Conservation (phyloP, 164 flowering plant species). For the Piper betle region DNA sequence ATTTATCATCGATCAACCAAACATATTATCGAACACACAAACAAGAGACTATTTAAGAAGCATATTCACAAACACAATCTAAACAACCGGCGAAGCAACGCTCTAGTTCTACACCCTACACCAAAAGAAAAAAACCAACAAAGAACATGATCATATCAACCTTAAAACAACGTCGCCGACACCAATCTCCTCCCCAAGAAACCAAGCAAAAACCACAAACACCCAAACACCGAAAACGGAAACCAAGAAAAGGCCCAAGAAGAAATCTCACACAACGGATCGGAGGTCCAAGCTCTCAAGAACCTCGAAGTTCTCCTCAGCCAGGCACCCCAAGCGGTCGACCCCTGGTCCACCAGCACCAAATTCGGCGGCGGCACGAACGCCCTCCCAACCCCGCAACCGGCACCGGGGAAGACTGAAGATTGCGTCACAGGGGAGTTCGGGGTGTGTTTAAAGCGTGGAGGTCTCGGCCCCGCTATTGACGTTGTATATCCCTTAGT, state of each 20-base stretch:
- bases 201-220: not conserved
- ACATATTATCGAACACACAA: too few relatives aligned
- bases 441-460: too few relatives aligned
- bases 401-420: too few relatives aligned
- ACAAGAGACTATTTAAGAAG: too few relatives aligned
- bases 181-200: not conserved
- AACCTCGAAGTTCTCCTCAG: conserved; percentile 2
- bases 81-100: not conserved
- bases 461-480: too few relatives aligned
- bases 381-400: not conserved
- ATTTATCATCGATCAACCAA: too few relatives aligned
- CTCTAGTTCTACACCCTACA: not conserved
- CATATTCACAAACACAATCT: too few relatives aligned
- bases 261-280: conserved; percentile 2
- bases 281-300: conserved; percentile 2
- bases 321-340: conserved; percentile 4
- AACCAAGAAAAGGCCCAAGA: too few relatives aligned
- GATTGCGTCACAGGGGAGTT: too few relatives aligned
- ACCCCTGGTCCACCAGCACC: conserved; percentile 5
- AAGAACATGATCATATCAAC: not conserved
- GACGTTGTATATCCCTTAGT: too few relatives aligned
- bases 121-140: not conserved
- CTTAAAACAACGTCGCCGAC: not conserved
- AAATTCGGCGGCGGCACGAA: conserved; percentile 4
- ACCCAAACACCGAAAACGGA: not conserved